Conservation (phyloP, 2,329 filamentous ascomycete species). For the Penicillium sp. region DNA sequence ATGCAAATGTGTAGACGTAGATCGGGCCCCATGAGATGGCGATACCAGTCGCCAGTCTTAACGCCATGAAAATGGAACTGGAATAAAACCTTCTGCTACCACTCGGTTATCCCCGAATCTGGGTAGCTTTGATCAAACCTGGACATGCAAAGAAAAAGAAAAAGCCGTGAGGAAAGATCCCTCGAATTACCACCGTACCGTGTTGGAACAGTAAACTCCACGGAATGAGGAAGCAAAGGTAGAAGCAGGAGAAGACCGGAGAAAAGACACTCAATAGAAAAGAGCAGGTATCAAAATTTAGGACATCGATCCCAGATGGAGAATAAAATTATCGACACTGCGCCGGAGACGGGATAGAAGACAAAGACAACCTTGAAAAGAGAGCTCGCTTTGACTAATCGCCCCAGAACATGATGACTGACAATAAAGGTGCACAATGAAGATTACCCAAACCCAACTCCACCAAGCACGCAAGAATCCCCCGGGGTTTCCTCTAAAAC, state of each 20-base stretch:
- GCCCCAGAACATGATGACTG: slow-evolving; percentile 3
- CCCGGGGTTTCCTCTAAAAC: background rate
- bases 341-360: background rate
- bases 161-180: background rate
- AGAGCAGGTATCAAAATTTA: slow-evolving; percentile 11
- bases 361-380: background rate
- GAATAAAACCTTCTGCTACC: background rate
- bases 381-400: background rate
- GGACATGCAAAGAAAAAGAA: background rate
- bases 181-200: background rate
- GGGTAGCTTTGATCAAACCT: background rate
- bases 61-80: slow-evolving; percentile 1
- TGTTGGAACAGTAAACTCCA: background rate
- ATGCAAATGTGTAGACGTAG: background rate
- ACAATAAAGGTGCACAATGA: background rate
- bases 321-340: slow-evolving; percentile 7
- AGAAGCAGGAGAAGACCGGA: slow-evolving; percentile 4
- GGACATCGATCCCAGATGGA: slow-evolving; percentile 9
- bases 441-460: slow-evolving; percentile 12
- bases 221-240: background rate
- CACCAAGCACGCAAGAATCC: slow-evolving; percentile 7
- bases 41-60: background rate
- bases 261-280: background rate
- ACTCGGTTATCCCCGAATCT: background rate
- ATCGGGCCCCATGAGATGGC: background rate